Evolutionary conservation across 2,329 filamentous ascomycete species (phyloP).

Genomic region (Coniochaeta sp.): DNA sequence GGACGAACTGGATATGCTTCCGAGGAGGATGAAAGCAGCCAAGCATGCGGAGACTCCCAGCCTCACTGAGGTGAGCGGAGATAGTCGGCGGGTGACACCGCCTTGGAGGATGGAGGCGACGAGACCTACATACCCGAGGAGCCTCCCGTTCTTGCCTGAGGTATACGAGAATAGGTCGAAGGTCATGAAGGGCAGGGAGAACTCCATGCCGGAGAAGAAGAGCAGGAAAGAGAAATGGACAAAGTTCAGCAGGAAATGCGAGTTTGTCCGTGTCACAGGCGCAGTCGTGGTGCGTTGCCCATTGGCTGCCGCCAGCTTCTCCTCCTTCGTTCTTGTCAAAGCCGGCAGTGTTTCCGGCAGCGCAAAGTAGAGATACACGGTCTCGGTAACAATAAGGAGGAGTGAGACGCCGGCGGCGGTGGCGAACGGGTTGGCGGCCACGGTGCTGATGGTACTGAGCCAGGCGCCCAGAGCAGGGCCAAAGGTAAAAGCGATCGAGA

Average conservation of each 20-base stretch:
- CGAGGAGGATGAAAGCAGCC: conserved; percentile 72
- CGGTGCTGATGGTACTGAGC: conserved; percentile 67
- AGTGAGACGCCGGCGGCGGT: conserved; percentile 86
- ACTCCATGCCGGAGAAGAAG: conserved; percentile 98
- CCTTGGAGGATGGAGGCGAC: conserved; percentile 90
- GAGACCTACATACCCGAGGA: conserved; percentile 87
- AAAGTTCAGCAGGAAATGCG: conserved; percentile 71
- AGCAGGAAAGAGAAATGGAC: conserved; percentile 88
- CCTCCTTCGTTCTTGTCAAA: conserved; percentile 28
- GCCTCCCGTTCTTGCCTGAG: conserved; percentile 70
- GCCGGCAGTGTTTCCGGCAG: conserved; percentile 82
- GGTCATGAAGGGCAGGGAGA: conserved; percentile 94
- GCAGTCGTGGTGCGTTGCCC: conserved; percentile 10
- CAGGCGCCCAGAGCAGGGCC: conserved; percentile 87
- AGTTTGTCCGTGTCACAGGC: conserved; percentile 61
- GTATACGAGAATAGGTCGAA: conserved; percentile 85
- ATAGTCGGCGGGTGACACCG: conserved; percentile 77
- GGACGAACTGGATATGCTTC: conserved; percentile 57
- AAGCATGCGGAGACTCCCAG: conserved; percentile 73
- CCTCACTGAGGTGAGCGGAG: conserved; percentile 73
- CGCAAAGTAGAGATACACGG: conserved; percentile 73
- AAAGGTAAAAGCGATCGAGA: conserved; percentile 95
- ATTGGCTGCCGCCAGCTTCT: conserved; percentile 11
- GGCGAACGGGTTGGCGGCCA: conserved; percentile 87
- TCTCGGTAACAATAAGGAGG: conserved; percentile 78